Conservation (phyloP, 192 early-diverging fungal species). For the Coemansia sp. region DNA sequence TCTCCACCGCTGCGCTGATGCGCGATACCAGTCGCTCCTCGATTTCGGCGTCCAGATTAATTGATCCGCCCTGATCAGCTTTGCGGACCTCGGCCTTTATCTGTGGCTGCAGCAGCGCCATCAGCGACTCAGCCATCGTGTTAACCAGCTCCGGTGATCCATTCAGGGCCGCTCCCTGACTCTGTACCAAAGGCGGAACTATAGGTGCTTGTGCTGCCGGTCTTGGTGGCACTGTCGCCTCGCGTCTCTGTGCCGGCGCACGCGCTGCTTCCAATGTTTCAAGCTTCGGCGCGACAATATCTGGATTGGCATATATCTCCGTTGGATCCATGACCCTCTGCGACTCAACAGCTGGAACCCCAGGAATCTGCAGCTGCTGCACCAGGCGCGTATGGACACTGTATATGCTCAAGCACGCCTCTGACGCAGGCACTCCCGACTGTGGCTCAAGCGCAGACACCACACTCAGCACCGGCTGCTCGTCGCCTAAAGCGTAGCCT, state of each 20-base stretch:
- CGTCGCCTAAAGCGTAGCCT: constrained; percentile 34
- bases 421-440: not conserved
- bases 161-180: not conserved
- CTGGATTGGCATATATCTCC: constrained; percentile 19
- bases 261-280: not conserved
- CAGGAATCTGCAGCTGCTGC: constrained; percentile 44
- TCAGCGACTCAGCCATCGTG: not conserved
- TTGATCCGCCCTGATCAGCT: constrained; percentile 2
- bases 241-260: not conserved
- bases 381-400: constrained; percentile 47
- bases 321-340: constrained; percentile 33
- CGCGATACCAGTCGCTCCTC: constrained; percentile 37
- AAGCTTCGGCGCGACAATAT: not conserved
- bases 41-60: constrained; percentile 21
- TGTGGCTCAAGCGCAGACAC: constrained; percentile 30
- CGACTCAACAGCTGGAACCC: constrained; percentile 14
- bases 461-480: constrained; percentile 35
- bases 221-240: too few species aligned
- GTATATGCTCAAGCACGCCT: constrained; percentile 32
- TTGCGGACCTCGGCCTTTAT: constrained; percentile 20
- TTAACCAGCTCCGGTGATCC: not conserved
- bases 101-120: constrained; percentile 25
- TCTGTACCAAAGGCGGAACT: not conserved
- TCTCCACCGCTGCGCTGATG: constrained; percentile 30
- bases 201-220: not conserved